Evolutionary conservation across 176 grass and related monocot genomes (phyloP), one percentile per base, ranked within the genome.

Genomic region (Zoysia pacifica): DNA sequence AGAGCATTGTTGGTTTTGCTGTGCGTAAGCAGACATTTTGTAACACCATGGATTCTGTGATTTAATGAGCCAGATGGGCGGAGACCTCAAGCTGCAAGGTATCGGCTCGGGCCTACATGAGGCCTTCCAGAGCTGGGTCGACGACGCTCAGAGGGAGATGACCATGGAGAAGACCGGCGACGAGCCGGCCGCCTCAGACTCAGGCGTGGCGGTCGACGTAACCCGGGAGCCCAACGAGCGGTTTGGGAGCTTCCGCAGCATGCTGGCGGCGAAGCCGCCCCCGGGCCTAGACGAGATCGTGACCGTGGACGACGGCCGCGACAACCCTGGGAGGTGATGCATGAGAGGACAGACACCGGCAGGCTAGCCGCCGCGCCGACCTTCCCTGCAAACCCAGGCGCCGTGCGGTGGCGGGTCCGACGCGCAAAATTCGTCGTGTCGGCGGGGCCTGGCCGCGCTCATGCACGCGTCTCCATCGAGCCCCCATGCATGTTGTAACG

Each of bases 21-120:
- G 28, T 28, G 28, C 28, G 28, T 28, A 28, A 28, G 28, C 28
- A 28, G 28, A 28, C 28, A 28, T 28, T 28, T 28, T 28, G 28
- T 28, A 28, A 28, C 28, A 61, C 36, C 19, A 20, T 5, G 44
- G 44, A 66, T 15, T n/a, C 4, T 18, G 7, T 76, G 0, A 47
- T 42, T 51, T 38, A 28, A 61, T 68, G 61, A 2, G 5, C 35
- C 77, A 97, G 94, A 97, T 97, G 95, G 56, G 83, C 13, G 91
- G 90, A 16, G 72, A 77, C 40, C 69, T 94, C 67, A 97, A 94
- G 74, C 49, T 86, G 52, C n/a, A 86, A 39, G 72, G 76, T 69
- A 55, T 99, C 5, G 72, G 76, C 0, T 81, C 91, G 7, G 9
- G 36, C 75, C 10, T 87, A 3, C 11, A 68, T 6, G 83, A 84